Evolutionary conservation across 176 grass and related monocot genomes (phyloP), one percentile per base, ranked within the genome.

Genomic region (Oryza punctata): DNA sequence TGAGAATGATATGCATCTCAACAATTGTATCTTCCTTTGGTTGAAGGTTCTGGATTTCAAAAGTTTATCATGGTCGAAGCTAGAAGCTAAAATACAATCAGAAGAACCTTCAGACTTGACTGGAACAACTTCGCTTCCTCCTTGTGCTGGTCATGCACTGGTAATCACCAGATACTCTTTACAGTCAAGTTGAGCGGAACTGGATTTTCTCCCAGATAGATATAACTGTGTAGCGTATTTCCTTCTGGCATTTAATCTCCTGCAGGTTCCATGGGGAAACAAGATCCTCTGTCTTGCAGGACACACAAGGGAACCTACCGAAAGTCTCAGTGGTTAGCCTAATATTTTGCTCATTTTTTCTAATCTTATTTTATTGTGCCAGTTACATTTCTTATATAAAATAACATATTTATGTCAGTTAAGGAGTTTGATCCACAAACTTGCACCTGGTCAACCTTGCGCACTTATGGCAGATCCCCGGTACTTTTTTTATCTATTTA

Each of bases 131-230:
- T 52, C 73, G 1, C 70, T 85, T 88, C 47, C 66, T 83, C 83
- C 96, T 72, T 99, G 89, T 89, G 96, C 96, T 79, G 96, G 93
- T 16, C 96, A 99, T 80, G 95, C 91, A 70, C 76, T 99, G 96
- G 96, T 99, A 96, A 78, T 35, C 61, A 47, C 44, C 37, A 79
- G 24, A 69, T 21, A 46, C 69, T 52, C 7, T 73, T 73, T 73
- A 25, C 44, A 63, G 7, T 61, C 26, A 26, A 82, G 28, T 78
- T 40, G 9, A 45, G 26, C 23, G 61, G 25, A 61, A 63, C 9
- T 30, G n/a, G 23, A 32, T n/a, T 43, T 61, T 29, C 1, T 32
- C 50, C 8, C 16, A 63, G 65, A 28, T 70, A 41, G 18, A 67
- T 40, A 64, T 90, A 83, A 83, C 73, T 40, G 23, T 68, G 38